phyloP scores from a whole-genome alignment of 1,139 yeast genomes.

The Magnusiomyces sp. region DNA sequence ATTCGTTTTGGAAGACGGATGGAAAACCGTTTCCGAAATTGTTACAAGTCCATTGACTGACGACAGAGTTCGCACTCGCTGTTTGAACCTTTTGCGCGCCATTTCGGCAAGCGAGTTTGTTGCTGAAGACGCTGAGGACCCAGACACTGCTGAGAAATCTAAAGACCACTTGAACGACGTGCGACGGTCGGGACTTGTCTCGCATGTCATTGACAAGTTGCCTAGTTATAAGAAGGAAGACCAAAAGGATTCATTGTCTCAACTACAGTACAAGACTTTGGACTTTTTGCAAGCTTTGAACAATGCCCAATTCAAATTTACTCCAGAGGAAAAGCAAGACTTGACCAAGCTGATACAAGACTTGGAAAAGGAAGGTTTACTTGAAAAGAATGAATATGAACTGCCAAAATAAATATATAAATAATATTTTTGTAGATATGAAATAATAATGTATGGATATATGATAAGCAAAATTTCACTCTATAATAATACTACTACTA shows the following conservation, averaged over 20 bases:
- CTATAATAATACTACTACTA: no score
- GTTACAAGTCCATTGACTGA: constrained; percentile 22
- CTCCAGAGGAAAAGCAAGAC: constrained; percentile 38
- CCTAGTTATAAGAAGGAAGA: no score
- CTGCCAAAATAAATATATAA: no score
- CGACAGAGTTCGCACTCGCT: constrained; percentile 11
- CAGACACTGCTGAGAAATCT: constrained; percentile 4
- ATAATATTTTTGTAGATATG: no score
- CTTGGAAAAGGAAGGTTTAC: constrained; percentile 14
- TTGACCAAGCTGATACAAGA: constrained; percentile 36
- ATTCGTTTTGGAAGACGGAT: constrained; percentile 57
- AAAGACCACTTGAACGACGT: constrained; percentile 2
- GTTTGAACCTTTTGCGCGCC: constrained; percentile 11
- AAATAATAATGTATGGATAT: no score
- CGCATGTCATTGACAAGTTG: constrained; percentile 5
- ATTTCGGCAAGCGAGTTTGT: constrained; percentile 12
- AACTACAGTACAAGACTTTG: constrained; percentile 10
- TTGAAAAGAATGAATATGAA: constrained; percentile 12
- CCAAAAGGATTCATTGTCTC: constrained; percentile 1
- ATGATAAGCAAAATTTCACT: no score
- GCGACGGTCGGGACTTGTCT: constrained; percentile 4
- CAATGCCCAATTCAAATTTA: constrained; percentile 41
- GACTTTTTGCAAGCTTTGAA: constrained; percentile 8
- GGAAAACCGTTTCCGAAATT: constrained; percentile 38
- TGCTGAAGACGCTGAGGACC: constrained; percentile 4